These are phyloP conservation scores for Hypoxylon lienhwacheense DNA, from an alignment of 495 filamentous ascomycete species.

Conservation along the genomic window DNA sequence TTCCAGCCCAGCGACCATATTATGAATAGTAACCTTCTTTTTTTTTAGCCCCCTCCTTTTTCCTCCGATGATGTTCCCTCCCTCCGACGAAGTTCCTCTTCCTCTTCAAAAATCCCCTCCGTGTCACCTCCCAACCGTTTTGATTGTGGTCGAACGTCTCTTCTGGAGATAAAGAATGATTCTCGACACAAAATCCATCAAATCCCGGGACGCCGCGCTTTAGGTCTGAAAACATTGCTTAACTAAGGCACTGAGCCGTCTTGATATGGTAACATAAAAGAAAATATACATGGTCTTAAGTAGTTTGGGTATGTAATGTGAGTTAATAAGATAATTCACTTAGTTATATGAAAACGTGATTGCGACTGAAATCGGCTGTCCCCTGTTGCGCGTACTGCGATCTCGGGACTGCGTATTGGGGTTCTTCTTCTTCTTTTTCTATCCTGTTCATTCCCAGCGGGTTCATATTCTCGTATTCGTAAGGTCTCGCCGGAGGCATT, in stretches of 20 bases:
- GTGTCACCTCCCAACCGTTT: slow-evolving; percentile 2
- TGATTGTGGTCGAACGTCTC: slow-evolving; percentile 12
- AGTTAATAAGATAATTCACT: slow-evolving; percentile 6
- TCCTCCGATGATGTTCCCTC: background rate
- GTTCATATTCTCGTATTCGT: slow-evolving; percentile 43
- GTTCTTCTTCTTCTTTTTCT: slow-evolving; percentile 38
- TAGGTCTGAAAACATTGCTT: slow-evolving; percentile 12
- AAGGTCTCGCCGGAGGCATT: slow-evolving; percentile 20
- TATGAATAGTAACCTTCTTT: slow-evolving; percentile 12
- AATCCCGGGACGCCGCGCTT: slow-evolving; percentile 34
- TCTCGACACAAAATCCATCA: slow-evolving; percentile 23
- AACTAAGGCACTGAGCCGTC: slow-evolving; percentile 1
- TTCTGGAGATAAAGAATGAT: slow-evolving; percentile 5
- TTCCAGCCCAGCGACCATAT: slow-evolving; percentile 3
- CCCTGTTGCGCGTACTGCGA: slow-evolving; percentile 31
- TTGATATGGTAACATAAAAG: slow-evolving; percentile 17
- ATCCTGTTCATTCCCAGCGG: slow-evolving; percentile 53
- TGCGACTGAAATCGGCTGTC: slow-evolving; percentile 22
- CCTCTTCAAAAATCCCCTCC: background rate
- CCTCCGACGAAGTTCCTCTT: slow-evolving; percentile 1
- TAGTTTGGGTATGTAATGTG: background rate
- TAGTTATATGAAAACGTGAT: slow-evolving; percentile 36
- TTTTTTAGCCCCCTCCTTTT: background rate
- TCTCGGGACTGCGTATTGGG: slow-evolving; percentile 19
- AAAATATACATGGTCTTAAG: slow-evolving; percentile 12